phyloP scores from a whole-genome alignment of 1,139 yeast genomes.

The Scheffersomyces titani region DNA sequence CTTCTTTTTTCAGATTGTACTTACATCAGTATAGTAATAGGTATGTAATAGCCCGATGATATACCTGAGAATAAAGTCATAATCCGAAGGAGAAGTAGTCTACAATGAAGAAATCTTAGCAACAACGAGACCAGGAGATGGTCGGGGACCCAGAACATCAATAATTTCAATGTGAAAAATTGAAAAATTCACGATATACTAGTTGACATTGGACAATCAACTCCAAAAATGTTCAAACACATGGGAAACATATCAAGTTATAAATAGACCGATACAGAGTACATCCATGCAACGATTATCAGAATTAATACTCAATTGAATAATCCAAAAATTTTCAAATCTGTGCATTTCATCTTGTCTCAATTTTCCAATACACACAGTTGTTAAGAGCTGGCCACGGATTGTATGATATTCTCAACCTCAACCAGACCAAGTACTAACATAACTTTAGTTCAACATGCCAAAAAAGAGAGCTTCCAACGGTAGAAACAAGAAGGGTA shows the following conservation, averaged over 20 bases:
- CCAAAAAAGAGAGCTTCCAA: slow-evolving; percentile 99
- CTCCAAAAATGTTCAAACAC: background rate
- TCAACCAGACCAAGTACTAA: slow-evolving; percentile 18
- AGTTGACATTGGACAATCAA: background rate
- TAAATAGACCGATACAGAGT: background rate
- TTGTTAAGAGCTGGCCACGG: background rate
- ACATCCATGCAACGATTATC: background rate
- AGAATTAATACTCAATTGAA: background rate
- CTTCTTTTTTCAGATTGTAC: slow-evolving; percentile 10
- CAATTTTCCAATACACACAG: background rate
- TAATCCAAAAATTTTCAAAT: background rate
- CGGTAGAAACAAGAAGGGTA: slow-evolving; percentile 99
- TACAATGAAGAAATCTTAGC: background rate
- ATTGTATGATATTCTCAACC: background rate
- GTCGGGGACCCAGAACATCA: background rate
- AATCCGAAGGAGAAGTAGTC: background rate
- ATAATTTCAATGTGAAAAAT: too few species aligned
- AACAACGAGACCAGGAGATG: background rate
- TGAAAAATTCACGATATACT: background rate
- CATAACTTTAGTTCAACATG: slow-evolving; percentile 56
- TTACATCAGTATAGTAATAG: slow-evolving; percentile 15
- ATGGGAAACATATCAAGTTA: background rate
- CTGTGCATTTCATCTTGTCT: background rate
- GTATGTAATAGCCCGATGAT: slow-evolving; percentile 13
- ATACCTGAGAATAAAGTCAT: background rate